These are phyloP conservation scores for Porogramme epimiltina DNA, from an alignment of 1,284 basidiomycete species.

Conservation along the genomic window DNA sequence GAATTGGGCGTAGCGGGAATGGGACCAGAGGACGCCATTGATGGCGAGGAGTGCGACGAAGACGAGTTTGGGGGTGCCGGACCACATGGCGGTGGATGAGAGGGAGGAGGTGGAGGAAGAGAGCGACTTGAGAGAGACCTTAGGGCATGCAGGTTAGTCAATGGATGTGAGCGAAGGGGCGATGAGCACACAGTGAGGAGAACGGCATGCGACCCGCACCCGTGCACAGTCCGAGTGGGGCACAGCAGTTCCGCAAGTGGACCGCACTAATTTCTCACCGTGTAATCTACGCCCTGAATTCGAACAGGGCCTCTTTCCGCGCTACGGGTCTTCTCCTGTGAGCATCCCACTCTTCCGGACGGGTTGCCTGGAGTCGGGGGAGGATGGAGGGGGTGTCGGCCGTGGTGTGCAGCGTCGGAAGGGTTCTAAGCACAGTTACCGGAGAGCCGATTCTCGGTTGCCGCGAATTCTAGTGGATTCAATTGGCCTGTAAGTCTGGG, in stretches of 20 bases:
- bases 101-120: slow-evolving; percentile 4
- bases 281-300: background rate
- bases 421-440: no score
- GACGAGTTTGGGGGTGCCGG: slow-evolving; percentile 44
- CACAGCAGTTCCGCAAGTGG: background rate
- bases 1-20: slow-evolving; percentile 53
- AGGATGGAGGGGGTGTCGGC: no score
- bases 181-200: background rate
- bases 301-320: background rate
- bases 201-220: slow-evolving; percentile 1
- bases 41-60: slow-evolving; percentile 53
- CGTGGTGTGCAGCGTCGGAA: no score
- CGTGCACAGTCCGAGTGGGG: background rate
- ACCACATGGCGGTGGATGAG: slow-evolving; percentile 41
- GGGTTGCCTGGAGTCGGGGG: no score
- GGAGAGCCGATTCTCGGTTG: no score
- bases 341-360: no score
- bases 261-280: slow-evolving; percentile 5
- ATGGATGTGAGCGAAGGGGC: slow-evolving; percentile 1
- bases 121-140: slow-evolving; percentile 1
- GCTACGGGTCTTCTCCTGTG: background rate
- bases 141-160: slow-evolving; percentile 16
- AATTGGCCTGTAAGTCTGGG: no score
- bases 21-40: slow-evolving; percentile 67
- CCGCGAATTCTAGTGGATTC: no score